Evolutionary conservation across 495 filamentous ascomycete genomes (phyloP).

Genomic region (Aspergillus nidulans): DNA sequence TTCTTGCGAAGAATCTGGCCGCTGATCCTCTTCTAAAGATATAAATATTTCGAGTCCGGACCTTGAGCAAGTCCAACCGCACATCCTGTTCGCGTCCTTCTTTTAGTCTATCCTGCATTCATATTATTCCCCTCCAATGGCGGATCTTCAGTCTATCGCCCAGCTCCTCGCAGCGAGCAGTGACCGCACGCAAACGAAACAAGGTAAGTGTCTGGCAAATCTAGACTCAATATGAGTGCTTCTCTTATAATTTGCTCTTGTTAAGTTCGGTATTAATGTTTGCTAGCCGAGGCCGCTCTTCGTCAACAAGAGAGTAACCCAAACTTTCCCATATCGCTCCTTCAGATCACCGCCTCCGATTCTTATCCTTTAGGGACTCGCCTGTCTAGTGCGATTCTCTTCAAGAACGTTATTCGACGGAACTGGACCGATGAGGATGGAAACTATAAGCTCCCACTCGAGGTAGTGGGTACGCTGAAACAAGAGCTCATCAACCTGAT

Average conservation of each 20-base stretch:
- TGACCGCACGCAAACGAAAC: slow-evolving; percentile 77
- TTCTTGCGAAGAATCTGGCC: slow-evolving; percentile 4
- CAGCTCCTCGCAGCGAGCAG: slow-evolving; percentile 82
- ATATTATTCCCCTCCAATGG: slow-evolving; percentile 54
- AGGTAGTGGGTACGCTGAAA: slow-evolving; percentile 87
- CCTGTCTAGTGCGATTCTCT: slow-evolving; percentile 86
- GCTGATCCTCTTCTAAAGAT: background rate
- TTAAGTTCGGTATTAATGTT: slow-evolving; percentile 13
- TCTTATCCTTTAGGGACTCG: slow-evolving; percentile 67
- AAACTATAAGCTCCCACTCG: slow-evolving; percentile 72
- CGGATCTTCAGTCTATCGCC: slow-evolving; percentile 66
- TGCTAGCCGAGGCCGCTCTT: slow-evolving; percentile 72
- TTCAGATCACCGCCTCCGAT: slow-evolving; percentile 79
- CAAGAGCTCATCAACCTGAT: slow-evolving; percentile 91
- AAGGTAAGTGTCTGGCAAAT: slow-evolving; percentile 57
- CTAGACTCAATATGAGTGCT: slow-evolving; percentile 3
- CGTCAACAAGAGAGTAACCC: slow-evolving; percentile 71
- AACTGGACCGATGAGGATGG: slow-evolving; percentile 95
- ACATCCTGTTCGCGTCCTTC: background rate
- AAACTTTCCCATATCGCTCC: slow-evolving; percentile 79
- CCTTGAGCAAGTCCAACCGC: background rate
- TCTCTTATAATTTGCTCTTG: background rate
- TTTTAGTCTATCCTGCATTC: background rate
- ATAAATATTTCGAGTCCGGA: background rate
- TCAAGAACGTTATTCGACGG: slow-evolving; percentile 95